Base-by-base conservation (phyloP, 2,329 filamentous ascomycete species). In the Penicillium sp. region DNA sequence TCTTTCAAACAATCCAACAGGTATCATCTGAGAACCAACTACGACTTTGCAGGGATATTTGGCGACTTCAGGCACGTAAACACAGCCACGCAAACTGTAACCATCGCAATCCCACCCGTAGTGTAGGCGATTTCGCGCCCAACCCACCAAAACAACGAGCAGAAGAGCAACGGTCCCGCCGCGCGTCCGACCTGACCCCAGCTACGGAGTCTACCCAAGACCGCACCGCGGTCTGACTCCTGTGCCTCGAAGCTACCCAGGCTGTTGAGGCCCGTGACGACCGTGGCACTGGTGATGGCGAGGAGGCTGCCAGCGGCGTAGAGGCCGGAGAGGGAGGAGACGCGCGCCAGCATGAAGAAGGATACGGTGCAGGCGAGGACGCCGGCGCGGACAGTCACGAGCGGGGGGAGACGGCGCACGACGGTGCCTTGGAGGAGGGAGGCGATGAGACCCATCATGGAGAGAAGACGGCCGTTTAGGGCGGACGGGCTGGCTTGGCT, bases 121-220 rank as follows among this genome's bases (percentile, higher is more conserved):
- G 75, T 77, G 68, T 97, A 98, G 2, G 93, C 93, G 9, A 83
- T 77, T 64, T 94, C 85, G 41, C 93, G 77, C 0, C 93, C 93
- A 6, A 88, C 90, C 93, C 93, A 98, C 93, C 93, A 98, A 72
- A 98, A 98, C 49, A 97, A 75, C 43, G 88, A 88, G 54, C 93
- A 97, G 65, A 98, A 98, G 32, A 95, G 72, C 4, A 98, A 68
- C 0, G 93, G 93, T 0, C 93, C 93, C 10, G 95, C 68, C 0
- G 90, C 88, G 31, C 93, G 79, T 2, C 93, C 93, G 4, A 90
- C 78, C 74, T 98, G 93, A 6, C 93, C 91, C 67, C 80, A 83
- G 58, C 79, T 82, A 26, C 93, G 78, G 59, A 97, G 77, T 50
- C 87, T 84, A 3, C 93, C 93, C 44, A 98, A 73, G 64, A 95